These are phyloP conservation scores for Globisporangium spinosum DNA, from an alignment of 352 stramenopile species.

Conservation along the genomic window DNA sequence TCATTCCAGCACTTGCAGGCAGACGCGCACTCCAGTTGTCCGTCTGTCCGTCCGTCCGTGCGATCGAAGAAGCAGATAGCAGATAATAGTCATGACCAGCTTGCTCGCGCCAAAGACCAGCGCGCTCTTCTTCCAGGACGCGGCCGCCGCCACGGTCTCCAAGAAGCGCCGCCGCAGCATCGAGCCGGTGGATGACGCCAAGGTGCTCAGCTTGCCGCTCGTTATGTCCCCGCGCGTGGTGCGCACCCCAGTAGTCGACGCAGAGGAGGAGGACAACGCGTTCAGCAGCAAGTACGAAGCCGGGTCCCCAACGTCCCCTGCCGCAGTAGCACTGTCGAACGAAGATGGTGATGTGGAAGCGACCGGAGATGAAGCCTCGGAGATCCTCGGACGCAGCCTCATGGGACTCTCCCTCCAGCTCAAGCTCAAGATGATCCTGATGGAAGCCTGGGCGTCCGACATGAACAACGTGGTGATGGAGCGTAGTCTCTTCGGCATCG, in stretches of 20 bases:
- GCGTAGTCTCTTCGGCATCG: constrained; percentile 76
- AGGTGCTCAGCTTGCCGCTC: constrained; percentile 52
- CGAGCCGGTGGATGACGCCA: constrained; percentile 49
- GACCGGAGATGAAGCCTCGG: constrained; percentile 26
- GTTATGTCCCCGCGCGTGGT: constrained; percentile 32
- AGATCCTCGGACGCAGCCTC: constrained; percentile 53
- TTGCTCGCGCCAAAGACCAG: constrained; percentile 42
- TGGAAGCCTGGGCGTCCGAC: constrained; percentile 79
- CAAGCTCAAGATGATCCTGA: constrained; percentile 83
- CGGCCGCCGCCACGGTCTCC: constrained; percentile 18
- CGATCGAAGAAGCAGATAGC: not conserved
- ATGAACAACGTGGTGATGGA: constrained; percentile 88
- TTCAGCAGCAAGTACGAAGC: constrained; percentile 23
- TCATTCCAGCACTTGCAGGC: constrained; percentile 17
- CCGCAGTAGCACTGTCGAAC: constrained; percentile 14
- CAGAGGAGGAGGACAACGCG: constrained; percentile 18
- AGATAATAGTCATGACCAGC: constrained; percentile 21
- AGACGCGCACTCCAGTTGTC: constrained; percentile 1
- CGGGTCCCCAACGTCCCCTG: constrained; percentile 9
- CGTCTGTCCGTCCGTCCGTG: not conserved
- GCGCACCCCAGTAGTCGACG: constrained; percentile 18
- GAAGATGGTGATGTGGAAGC: constrained; percentile 12
- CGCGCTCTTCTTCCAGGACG: constrained; percentile 27
- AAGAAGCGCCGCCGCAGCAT: constrained; percentile 72
- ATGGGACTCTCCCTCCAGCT: constrained; percentile 78